Evolutionary conservation across 148 eudicot species (phyloP).

Genomic region (Salicornia ramosissima): DNA sequence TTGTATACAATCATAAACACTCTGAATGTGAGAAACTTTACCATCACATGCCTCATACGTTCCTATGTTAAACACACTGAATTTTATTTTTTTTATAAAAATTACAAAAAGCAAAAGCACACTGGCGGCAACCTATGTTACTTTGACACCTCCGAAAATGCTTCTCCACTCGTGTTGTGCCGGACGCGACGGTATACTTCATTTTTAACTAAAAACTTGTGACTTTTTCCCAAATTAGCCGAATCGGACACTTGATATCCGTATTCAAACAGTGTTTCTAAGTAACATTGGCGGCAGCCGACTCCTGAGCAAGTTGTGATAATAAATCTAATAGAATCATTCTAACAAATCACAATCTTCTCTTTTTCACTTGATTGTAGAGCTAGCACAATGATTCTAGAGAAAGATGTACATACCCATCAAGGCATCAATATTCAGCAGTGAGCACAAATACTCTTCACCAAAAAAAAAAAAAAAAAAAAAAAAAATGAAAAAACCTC

Average conservation of each 20-base stretch:
- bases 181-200: too few species aligned
- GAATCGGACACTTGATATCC: too few species aligned
- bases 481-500: too few species aligned
- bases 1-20: not conserved
- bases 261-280: too few species aligned
- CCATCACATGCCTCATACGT: constrained; percentile 15
- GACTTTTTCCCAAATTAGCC: too few species aligned
- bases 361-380: constrained; percentile 17
- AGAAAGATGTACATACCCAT: constrained; percentile 14
- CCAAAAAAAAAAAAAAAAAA: too few species aligned
- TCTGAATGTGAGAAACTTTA: not conserved
- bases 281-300: constrained; percentile 18
- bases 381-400: constrained; percentile 22
- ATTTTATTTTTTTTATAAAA: too few species aligned
- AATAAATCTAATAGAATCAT: constrained; percentile 19
- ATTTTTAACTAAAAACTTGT: too few species aligned
- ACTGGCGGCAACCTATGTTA: too few species aligned
- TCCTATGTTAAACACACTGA: constrained; percentile 2
- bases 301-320: constrained; percentile 19
- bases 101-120: constrained; percentile 23
- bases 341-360: constrained; percentile 22
- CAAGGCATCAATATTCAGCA: constrained; percentile 8
- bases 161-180: too few species aligned
- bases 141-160: too few species aligned
- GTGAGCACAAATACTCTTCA: too few species aligned